Conservation (phyloP, 345 rosid genomes). For the Melaleuca quinquenervia region DNA sequence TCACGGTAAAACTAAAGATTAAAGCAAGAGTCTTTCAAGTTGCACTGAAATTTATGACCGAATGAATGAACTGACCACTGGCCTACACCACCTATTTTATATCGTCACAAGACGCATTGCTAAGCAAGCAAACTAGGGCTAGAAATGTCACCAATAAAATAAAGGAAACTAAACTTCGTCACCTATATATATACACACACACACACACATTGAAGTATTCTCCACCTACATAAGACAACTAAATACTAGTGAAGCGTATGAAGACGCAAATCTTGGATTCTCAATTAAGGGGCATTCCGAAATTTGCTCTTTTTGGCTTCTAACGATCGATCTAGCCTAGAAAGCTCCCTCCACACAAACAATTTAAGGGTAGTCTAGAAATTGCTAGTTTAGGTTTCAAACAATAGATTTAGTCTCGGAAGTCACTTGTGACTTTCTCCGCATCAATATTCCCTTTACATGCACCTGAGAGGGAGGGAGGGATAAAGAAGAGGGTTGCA, state of each 20-base stretch:
- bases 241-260: neutral
- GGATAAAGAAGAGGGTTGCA: neutral
- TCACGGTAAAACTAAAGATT: neutral
- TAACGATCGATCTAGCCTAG: no score
- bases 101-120: neutral
- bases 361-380: neutral
- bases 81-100: neutral
- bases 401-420: neutral
- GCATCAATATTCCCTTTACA: neutral
- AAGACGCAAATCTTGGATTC: neutral
- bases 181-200: no score
- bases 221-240: neutral
- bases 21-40: neutral
- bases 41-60: neutral
- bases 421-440: neutral
- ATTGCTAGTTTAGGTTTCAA: neutral
- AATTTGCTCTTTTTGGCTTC: neutral
- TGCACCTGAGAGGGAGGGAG: neutral
- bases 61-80: neutral
- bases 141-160: neutral
- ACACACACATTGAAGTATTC: no score
- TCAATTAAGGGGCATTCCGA: neutral
- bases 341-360: neutral
- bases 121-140: neutral
- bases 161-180: neutral